phyloP scores from a whole-genome alignment of 768 basidiomycete genomes.

The Tulasnella sp. region DNA sequence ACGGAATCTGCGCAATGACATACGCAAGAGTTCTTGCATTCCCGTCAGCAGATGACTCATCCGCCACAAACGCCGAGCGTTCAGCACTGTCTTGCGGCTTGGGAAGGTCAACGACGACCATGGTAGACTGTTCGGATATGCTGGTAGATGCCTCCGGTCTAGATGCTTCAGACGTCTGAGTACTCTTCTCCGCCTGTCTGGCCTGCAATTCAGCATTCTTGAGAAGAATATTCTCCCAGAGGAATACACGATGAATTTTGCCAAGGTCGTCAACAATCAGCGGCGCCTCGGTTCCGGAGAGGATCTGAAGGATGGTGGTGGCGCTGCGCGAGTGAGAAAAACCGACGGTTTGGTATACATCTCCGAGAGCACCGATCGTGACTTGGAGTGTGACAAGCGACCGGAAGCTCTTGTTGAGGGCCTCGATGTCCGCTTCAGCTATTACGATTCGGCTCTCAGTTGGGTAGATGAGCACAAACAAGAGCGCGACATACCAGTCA shows the following conservation, averaged over 20 bases:
- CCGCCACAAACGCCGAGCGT: conserved; percentile 23
- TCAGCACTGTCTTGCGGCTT: conserved; percentile 36
- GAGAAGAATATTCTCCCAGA: conserved; percentile 79
- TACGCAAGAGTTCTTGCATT: conserved; percentile 5
- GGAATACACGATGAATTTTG: conserved; percentile 61
- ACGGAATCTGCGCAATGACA: conserved; percentile 3
- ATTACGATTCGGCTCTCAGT: conserved; percentile 5
- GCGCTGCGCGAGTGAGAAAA: conserved; percentile 71
- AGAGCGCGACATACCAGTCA: conserved; percentile 29
- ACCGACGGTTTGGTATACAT: conserved; percentile 73
- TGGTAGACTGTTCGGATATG: not conserved
- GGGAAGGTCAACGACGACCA: not conserved
- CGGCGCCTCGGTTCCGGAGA: conserved; percentile 52
- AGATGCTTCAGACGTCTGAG: not conserved
- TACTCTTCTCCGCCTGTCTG: not conserved
- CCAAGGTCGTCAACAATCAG: conserved; percentile 64
- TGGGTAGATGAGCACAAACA: conserved; percentile 6
- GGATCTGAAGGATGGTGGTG: conserved; percentile 56
- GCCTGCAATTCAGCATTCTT: conserved; percentile 30
- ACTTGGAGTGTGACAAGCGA: conserved; percentile 63
- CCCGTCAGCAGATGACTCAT: conserved; percentile 3
- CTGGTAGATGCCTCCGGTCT: not conserved
- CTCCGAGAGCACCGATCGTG: conserved; percentile 69
- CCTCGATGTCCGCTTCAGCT: conserved; percentile 38
- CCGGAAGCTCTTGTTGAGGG: conserved; percentile 52